Evolutionary conservation across 1,139 yeast species (phyloP).

Genomic region (Yamadazyma songkhlaensis): DNA sequence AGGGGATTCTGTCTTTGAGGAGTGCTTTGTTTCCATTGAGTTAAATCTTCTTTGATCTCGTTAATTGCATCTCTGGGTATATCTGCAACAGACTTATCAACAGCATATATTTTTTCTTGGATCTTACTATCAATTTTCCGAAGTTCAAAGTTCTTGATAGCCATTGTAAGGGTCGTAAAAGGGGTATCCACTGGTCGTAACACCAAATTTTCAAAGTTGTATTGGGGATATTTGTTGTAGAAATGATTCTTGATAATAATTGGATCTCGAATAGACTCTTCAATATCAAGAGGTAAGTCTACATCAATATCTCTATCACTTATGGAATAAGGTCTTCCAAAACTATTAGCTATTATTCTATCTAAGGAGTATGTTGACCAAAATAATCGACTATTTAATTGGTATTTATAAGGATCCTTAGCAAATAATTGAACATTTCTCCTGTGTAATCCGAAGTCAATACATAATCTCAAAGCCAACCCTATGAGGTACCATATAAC

Average conservation of each 20-base stretch:
- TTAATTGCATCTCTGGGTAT: conserved; percentile 8
- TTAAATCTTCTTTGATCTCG: conserved; percentile 7
- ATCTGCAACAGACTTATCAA: conserved; percentile 5
- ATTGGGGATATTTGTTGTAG: conserved; percentile 9
- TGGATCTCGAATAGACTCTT: conserved; percentile 8
- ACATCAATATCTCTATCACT: conserved; percentile 11
- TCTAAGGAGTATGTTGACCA: conserved; percentile 12
- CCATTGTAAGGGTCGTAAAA: conserved; percentile 8
- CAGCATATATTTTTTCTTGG: conserved; percentile 9
- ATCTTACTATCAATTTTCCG: conserved; percentile 10
- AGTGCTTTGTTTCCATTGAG: conserved; percentile 7
- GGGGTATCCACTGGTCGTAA: background rate
- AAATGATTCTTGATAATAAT: conserved; percentile 7
- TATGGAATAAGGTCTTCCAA: conserved; percentile 12
- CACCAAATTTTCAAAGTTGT: conserved; percentile 4
- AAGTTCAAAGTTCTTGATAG: conserved; percentile 8
- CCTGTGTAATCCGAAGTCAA: conserved; percentile 11
- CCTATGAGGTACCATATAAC: conserved; percentile 12
- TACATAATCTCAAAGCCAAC: conserved; percentile 9
- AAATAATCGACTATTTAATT: conserved; percentile 6
- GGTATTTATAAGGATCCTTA: conserved; percentile 7
- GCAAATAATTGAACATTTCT: conserved; percentile 7
- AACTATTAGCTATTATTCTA: conserved; percentile 7
- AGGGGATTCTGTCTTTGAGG: conserved; percentile 7
- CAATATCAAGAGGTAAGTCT: conserved; percentile 10